Base-by-base conservation (phyloP, 2,329 filamentous ascomycete species). In the Scopulariopsis brevicaulis region DNA sequence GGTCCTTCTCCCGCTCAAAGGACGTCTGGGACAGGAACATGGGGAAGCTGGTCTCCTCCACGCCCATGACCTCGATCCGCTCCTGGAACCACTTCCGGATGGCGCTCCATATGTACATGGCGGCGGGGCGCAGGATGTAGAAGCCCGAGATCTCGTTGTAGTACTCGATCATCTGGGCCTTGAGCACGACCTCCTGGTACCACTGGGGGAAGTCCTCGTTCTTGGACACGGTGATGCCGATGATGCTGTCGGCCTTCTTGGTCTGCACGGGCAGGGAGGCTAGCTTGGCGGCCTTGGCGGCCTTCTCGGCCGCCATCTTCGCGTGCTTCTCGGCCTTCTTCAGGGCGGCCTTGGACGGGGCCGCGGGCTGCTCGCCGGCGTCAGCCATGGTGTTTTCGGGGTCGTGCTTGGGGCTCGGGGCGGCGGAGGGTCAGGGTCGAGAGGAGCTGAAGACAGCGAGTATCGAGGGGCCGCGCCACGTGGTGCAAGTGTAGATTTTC, bases 111-210 rank as follows among this genome's bases (percentile, higher is more conserved):
- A 86, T 81, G 70, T 84, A 79, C 83, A 86, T 86, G 62, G 81
- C 76, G 37, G 80, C 72, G 57, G 83, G 85, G 61, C 90, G 92
- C 71, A 96, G 82, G 70, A 97, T 94, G 73, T 96, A 97, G 77
- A 95, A 96, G 54, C 92, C 90, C n/a, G 92, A 90, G 61, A 97
- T 93, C 75, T 96, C 89, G 68, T 73, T 77, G 70, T 96, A 97
- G 82, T 96, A 99, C 68, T 96, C 92, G 66, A 97, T 86, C 87
- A 99, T 89, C 71, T 96, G 90, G 65, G 90, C 90, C 82, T 99
- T 99, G 68, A 92, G 85, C 59, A 99, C 87, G 61, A 97, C 89
- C 75, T 99, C 93, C 75, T 96, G 90, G 74, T 99, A 99, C 94
- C 94, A 99, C 73, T 86, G 85, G 55, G 90, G 81, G 70, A 99